phyloP scores from a whole-genome alignment of 2,329 filamentous ascomycete genomes.

The Penicillium nordicum region DNA sequence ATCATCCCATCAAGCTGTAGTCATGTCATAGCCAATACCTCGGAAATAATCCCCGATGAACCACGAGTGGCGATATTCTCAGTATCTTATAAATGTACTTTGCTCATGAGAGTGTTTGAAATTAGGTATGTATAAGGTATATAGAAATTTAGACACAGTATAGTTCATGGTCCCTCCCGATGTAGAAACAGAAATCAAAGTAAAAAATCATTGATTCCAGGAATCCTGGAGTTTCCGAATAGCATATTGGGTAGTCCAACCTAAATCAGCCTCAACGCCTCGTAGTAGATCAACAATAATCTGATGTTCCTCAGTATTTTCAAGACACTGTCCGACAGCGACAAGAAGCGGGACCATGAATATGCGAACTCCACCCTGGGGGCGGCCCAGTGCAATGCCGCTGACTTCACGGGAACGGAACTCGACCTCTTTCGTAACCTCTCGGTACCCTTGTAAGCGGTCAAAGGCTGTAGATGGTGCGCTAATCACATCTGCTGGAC shows the following conservation, averaged over 20 bases:
- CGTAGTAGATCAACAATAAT: conserved; percentile 54
- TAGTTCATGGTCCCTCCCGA: not conserved
- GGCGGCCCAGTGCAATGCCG: conserved; percentile 55
- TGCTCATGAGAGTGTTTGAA: not conserved
- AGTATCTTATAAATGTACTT: not conserved
- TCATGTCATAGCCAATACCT: not conserved
- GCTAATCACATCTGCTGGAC: conserved; percentile 54
- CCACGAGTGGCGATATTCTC: not conserved
- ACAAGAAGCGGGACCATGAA: conserved; percentile 58
- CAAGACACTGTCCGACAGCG: conserved; percentile 58
- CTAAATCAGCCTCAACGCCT: conserved; percentile 59
- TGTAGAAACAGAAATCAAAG: not conserved
- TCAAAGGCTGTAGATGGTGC: conserved; percentile 52
- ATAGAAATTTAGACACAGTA: not conserved
- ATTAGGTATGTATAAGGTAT: not conserved
- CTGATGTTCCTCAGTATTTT: conserved; percentile 50
- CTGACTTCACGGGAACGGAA: conserved; percentile 58
- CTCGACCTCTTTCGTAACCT: conserved; percentile 54
- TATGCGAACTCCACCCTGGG: conserved; percentile 56
- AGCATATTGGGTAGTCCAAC: conserved; percentile 58
- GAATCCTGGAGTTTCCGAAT: conserved; percentile 46
- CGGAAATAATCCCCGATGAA: not conserved
- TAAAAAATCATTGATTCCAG: conserved; percentile 27
- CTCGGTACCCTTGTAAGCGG: conserved; percentile 55
- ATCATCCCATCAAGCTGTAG: not conserved